Percentiles rank a stretch among this genome's conserved stretches.
Conservation (phyloP, 495 filamentous ascomycete genomes). For the Ramalina peruviana region DNA sequence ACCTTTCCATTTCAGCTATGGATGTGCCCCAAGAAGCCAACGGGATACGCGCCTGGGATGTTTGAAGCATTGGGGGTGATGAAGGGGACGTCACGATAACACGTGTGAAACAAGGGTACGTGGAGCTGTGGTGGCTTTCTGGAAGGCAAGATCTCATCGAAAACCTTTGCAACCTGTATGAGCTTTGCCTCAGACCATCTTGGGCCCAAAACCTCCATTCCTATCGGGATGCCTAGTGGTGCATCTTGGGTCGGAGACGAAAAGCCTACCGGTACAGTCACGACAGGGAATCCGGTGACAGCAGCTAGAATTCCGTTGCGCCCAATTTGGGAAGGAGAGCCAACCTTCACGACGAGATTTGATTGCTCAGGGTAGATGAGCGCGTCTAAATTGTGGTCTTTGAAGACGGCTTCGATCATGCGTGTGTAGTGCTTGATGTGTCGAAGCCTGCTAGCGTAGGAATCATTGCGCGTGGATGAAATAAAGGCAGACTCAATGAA, state of each 20-base stretch:
- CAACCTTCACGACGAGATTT: slow-evolving; percentile 45
- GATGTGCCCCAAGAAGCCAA: slow-evolving; percentile 14
- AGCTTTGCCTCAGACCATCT: slow-evolving; percentile 38
- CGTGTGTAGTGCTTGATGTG: slow-evolving; percentile 34
- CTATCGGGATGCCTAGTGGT: slow-evolving; percentile 43
- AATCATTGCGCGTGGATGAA: slow-evolving; percentile 30
- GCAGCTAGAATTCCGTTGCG: slow-evolving; percentile 54
- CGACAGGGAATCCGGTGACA: slow-evolving; percentile 46
- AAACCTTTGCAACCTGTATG: slow-evolving; percentile 33
- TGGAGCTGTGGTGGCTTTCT: slow-evolving; percentile 33
- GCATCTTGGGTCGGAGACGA: slow-evolving; percentile 32
- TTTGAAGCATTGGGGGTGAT: slow-evolving; percentile 26
- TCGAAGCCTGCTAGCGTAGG: slow-evolving; percentile 28
- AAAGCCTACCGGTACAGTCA: slow-evolving; percentile 43
- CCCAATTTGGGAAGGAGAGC: slow-evolving; percentile 37
- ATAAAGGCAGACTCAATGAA: slow-evolving; percentile 34
- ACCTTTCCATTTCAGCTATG: no score
- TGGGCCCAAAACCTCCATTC: slow-evolving; percentile 48
- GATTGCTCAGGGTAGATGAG: slow-evolving; percentile 54
- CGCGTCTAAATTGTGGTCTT: slow-evolving; percentile 34
- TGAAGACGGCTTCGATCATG: slow-evolving; percentile 34
- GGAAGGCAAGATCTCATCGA: slow-evolving; percentile 28
- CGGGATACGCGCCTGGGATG: slow-evolving; percentile 32
- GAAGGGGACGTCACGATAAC: slow-evolving; percentile 26
- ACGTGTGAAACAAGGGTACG: slow-evolving; percentile 20